Conservation (phyloP, 2,329 filamentous ascomycete genomes). For the Byssothecium circinans region DNA sequence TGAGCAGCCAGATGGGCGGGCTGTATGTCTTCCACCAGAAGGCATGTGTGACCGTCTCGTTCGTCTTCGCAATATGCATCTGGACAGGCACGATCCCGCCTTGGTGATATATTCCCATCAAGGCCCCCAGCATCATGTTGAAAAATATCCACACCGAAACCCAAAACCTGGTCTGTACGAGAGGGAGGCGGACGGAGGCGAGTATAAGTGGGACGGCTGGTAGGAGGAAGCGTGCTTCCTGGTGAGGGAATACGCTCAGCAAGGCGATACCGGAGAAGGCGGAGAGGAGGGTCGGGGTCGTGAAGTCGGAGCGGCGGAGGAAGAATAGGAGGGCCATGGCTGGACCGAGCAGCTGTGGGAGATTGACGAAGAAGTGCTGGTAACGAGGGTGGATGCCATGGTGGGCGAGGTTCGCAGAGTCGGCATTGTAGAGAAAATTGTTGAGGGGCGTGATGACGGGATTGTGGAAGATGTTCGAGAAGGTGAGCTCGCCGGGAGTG, state of each 20-base stretch:
- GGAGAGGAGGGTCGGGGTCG: constrained; percentile 67
- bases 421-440: constrained; percentile 56
- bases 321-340: constrained; percentile 52
- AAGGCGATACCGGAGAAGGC: constrained; percentile 71
- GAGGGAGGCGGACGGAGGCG: constrained; percentile 70
- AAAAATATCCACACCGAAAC: constrained; percentile 67
- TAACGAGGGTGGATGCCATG: constrained; percentile 58
- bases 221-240: constrained; percentile 77
- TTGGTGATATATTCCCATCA: constrained; percentile 84
- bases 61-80: constrained; percentile 70
- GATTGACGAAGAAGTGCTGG: constrained; percentile 55
- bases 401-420: constrained; percentile 52
- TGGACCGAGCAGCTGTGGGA: constrained; percentile 57
- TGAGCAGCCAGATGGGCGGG: constrained; percentile 77
- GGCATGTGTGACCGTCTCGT: constrained; percentile 65
- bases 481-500: constrained; percentile 60
- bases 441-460: constrained; percentile 56
- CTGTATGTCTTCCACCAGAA: constrained; percentile 89
- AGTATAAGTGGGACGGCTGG: constrained; percentile 76
- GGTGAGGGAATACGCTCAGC: constrained; percentile 74
- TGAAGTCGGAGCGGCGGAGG: constrained; percentile 49
- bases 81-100: constrained; percentile 76
- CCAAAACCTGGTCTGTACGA: constrained; percentile 54
- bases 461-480: constrained; percentile 63
- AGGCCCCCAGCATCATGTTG: constrained; percentile 65